phyloP scores from a whole-genome alignment of 2,329 filamentous ascomycete genomes.

The Scorias spongiosa region DNA sequence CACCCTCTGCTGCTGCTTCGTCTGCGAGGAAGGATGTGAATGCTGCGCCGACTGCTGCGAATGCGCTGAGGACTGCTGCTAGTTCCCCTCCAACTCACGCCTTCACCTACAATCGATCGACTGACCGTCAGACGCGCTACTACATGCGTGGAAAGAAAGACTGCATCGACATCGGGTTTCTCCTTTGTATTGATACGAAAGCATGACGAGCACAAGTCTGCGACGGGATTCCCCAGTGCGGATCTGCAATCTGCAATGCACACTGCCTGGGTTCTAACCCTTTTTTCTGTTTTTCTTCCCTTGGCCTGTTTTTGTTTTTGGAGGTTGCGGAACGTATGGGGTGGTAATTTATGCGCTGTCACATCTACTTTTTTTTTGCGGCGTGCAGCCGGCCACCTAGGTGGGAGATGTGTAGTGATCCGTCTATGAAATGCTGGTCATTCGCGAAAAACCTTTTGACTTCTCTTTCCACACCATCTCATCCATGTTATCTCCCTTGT shows the following conservation, averaged over 20 bases:
- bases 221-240: neutral
- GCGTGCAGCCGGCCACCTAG: too few species aligned
- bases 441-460: too few species aligned
- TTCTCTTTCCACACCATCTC: too few species aligned
- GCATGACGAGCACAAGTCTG: neutral
- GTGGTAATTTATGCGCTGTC: neutral
- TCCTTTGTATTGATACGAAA: neutral
- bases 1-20: slow-evolving; percentile 46
- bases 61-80: slow-evolving; percentile 27
- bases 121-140: neutral
- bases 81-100: neutral
- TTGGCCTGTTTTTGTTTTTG: too few species aligned
- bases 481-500: too few species aligned
- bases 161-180: neutral
- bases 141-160: neutral
- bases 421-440: too few species aligned
- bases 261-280: neutral
- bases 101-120: neutral
- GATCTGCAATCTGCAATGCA: neutral
- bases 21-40: slow-evolving; percentile 49
- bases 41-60: slow-evolving; percentile 49
- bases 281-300: too few species aligned
- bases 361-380: too few species aligned
- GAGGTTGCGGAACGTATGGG: neutral
- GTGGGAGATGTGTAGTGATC: too few species aligned